Conservation (phyloP, 768 basidiomycete species). For the Epithele typhae region DNA sequence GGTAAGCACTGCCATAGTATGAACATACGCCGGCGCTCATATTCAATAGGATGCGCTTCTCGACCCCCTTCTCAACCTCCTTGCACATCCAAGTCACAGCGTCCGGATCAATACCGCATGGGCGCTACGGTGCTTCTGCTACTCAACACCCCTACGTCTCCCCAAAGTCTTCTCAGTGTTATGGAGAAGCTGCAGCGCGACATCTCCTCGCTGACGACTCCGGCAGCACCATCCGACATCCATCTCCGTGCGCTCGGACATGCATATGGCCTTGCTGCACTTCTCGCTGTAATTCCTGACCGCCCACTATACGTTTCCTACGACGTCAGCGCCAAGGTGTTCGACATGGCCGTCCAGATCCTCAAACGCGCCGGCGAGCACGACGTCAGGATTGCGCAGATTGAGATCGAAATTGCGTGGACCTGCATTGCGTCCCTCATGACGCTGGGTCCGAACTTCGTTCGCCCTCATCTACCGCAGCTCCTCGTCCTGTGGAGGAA, state of each 20-base stretch:
- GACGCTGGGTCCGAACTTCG: constrained; percentile 90
- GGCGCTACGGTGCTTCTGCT: constrained; percentile 88
- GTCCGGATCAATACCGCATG: constrained; percentile 86
- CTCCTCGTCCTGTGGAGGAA: constrained; percentile 96
- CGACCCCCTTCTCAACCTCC: constrained; percentile 80
- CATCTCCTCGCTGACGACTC: constrained; percentile 65
- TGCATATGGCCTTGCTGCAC: constrained; percentile 83
- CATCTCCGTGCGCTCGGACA: constrained; percentile 75
- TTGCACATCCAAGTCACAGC: constrained; percentile 82
- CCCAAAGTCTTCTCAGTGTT: constrained; percentile 72
- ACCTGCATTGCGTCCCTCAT: constrained; percentile 85
- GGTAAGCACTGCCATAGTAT: constrained; percentile 32
- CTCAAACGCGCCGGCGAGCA: constrained; percentile 91
- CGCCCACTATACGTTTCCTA: constrained; percentile 93
- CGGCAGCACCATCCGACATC: constrained; percentile 67
- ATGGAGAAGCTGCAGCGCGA: constrained; percentile 84
- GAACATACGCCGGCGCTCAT: background rate
- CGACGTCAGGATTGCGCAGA: constrained; percentile 72
- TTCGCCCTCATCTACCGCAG: constrained; percentile 89
- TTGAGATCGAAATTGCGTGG: constrained; percentile 95
- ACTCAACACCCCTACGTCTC: constrained; percentile 80
- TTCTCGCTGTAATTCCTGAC: constrained; percentile 81
- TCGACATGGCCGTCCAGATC: constrained; percentile 87
- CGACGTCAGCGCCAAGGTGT: constrained; percentile 85
- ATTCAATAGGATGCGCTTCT: constrained; percentile 61